These are phyloP conservation scores for Ophiostoma tasmaniense DNA, from an alignment of 2,329 filamentous ascomycete species.

Conservation along the genomic window DNA sequence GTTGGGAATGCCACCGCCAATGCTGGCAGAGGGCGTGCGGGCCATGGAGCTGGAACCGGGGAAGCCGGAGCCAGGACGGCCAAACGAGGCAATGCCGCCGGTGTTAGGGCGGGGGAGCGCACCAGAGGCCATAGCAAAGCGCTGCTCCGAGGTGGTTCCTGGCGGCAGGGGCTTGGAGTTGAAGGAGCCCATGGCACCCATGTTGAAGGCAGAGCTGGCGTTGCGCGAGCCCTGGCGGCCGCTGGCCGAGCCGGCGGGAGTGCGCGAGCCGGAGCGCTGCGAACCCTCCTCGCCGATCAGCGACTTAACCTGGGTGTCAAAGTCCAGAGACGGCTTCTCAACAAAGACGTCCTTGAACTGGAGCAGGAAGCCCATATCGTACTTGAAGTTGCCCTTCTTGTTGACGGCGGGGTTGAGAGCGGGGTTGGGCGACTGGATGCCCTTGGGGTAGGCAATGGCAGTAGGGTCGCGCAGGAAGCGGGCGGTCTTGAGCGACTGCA, in stretches of 20 bases:
- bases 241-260: slow-evolving; percentile 38
- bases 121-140: slow-evolving; percentile 58
- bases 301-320: slow-evolving; percentile 82
- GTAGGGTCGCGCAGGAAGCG: slow-evolving; percentile 76
- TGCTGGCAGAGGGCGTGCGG: slow-evolving; percentile 50
- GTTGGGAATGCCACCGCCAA: slow-evolving; percentile 52
- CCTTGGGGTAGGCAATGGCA: slow-evolving; percentile 67
- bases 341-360: slow-evolving; percentile 96
- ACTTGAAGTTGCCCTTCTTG: slow-evolving; percentile 81
- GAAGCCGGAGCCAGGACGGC: slow-evolving; percentile 50
- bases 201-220: slow-evolving; percentile 22
- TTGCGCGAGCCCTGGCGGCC: slow-evolving; percentile 38
- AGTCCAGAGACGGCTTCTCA: slow-evolving; percentile 91
- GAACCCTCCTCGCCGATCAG: slow-evolving; percentile 69
- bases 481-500: slow-evolving; percentile 86
- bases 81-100: slow-evolving; percentile 32
- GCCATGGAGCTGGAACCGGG: slow-evolving; percentile 55
- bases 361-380: slow-evolving; percentile 88
- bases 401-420: slow-evolving; percentile 73
- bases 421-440: slow-evolving; percentile 83
- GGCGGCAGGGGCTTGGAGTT: slow-evolving; percentile 56
- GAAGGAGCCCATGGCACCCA: slow-evolving; percentile 61
- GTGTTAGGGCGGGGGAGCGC: slow-evolving; percentile 37
- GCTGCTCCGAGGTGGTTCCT: slow-evolving; percentile 68
- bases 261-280: slow-evolving; percentile 50